phyloP scores from a whole-genome alignment of 2,329 filamentous ascomycete species.

The Botrytis deweyae region DNA sequence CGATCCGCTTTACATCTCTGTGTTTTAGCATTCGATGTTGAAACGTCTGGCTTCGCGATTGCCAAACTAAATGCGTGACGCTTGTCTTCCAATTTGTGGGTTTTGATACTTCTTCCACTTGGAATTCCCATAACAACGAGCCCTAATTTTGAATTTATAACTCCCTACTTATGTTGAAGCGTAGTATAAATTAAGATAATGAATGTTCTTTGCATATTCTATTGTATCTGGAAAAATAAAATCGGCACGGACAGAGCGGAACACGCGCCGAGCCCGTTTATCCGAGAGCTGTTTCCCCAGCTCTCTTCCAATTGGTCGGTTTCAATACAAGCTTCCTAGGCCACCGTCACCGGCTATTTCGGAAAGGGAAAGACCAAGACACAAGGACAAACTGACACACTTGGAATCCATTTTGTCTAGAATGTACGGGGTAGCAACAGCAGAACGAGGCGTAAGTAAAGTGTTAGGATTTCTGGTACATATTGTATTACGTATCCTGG shows the following conservation, averaged over 20 bases:
- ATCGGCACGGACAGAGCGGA: not conserved
- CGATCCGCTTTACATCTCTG: not conserved
- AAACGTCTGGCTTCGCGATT: not conserved
- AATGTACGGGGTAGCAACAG: not conserved
- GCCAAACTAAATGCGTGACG: not conserved
- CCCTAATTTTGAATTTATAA: not conserved
- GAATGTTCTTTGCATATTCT: not conserved
- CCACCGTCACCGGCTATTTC: not conserved
- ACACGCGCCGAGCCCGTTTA: conserved; percentile 1
- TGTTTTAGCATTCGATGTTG: not conserved
- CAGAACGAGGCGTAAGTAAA: not conserved
- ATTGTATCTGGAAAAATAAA: not conserved
- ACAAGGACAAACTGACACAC: not conserved
- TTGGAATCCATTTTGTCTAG: not conserved
- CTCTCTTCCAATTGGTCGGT: not conserved
- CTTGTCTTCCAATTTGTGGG: not conserved
- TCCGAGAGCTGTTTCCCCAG: not conserved
- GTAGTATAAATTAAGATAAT: not conserved
- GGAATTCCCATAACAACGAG: not conserved
- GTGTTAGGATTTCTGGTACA: not conserved
- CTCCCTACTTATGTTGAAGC: not conserved
- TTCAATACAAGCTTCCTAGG: not conserved
- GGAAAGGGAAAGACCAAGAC: not conserved
- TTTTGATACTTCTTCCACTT: not conserved
- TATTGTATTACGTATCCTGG: not conserved